Conservation (phyloP, 257 asterid species). For the Solanum microdontum region DNA sequence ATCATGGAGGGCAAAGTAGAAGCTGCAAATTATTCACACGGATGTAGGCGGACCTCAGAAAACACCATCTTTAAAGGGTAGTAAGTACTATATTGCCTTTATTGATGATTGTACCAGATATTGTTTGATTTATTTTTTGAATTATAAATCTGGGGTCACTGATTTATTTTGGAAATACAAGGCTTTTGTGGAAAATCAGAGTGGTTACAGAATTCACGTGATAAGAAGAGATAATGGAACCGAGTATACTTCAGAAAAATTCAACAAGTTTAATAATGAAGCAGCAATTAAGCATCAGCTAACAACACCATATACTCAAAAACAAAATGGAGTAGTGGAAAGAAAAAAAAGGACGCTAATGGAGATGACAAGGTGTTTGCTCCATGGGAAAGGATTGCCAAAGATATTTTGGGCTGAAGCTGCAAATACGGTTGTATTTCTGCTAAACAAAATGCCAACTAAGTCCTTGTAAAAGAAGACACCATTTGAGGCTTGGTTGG, state of each 20-base stretch:
- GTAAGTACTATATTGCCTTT: background rate
- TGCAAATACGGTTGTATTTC: background rate
- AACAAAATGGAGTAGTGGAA: background rate
- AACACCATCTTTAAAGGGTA: background rate
- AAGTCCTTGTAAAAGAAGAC: background rate
- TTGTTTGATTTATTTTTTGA: no score
- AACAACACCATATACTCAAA: background rate
- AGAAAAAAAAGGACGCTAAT: background rate
- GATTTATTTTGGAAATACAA: background rate
- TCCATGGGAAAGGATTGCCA: background rate
- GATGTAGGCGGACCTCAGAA: background rate
- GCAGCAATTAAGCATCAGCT: background rate
- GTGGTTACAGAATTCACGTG: background rate
- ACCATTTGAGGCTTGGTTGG: background rate
- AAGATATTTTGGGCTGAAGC: background rate
- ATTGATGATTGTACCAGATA: background rate
- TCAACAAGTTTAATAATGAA: background rate
- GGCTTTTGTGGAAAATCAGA: background rate
- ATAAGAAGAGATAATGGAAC: background rate
- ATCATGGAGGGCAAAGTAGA: background rate
- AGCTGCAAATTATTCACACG: background rate
- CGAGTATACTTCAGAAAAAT: no score
- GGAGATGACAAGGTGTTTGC: background rate
- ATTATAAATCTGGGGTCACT: background rate
- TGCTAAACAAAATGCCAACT: background rate